phyloP scores from a whole-genome alignment of 1,284 basidiomycete genomes.

The Naganishia sp. region DNA sequence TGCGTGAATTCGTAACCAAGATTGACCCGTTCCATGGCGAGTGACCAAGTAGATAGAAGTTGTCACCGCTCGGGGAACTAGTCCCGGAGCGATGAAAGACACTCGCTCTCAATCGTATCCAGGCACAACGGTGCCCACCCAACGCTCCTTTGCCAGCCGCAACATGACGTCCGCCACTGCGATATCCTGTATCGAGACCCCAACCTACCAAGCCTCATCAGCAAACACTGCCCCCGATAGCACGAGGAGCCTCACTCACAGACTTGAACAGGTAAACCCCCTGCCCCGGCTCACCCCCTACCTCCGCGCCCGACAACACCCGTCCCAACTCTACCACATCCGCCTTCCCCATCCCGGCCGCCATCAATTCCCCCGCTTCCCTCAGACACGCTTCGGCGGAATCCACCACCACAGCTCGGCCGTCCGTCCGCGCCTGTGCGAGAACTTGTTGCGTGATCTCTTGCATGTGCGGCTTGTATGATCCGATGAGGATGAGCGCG shows the following conservation, averaged over 20 bases:
- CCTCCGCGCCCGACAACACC: conserved; percentile 30
- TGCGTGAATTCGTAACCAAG: too few species aligned
- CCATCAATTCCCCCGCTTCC: conserved; percentile 77
- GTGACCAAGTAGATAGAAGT: too few species aligned
- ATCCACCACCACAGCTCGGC: conserved; percentile 64
- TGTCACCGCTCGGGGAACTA: too few species aligned
- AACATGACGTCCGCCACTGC: conserved; percentile 50
- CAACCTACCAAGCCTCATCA: conserved; percentile 40
- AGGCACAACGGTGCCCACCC: conserved; percentile 42
- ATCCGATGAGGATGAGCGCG: conserved; percentile 78
- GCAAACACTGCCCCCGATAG: background rate
- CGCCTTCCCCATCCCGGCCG: conserved; percentile 47
- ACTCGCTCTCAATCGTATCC: conserved; percentile 41
- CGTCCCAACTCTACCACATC: conserved; percentile 46
- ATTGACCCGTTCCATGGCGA: too few species aligned
- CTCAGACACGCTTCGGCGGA: conserved; percentile 65
- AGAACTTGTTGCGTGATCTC: conserved; percentile 69
- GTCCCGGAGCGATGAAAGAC: background rate
- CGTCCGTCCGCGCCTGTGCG: conserved; percentile 53
- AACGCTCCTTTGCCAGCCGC: conserved; percentile 42
- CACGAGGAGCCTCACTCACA: conserved; percentile 37
- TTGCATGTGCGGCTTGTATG: conserved; percentile 75
- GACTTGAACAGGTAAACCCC: conserved; percentile 53
- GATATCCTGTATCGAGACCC: conserved; percentile 54
- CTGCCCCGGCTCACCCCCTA: conserved; percentile 30